Evolutionary conservation across 768 basidiomycete genomes (phyloP), one percentile per base, ranked within the genome.

Genomic region (Crepidotus variabilis): DNA sequence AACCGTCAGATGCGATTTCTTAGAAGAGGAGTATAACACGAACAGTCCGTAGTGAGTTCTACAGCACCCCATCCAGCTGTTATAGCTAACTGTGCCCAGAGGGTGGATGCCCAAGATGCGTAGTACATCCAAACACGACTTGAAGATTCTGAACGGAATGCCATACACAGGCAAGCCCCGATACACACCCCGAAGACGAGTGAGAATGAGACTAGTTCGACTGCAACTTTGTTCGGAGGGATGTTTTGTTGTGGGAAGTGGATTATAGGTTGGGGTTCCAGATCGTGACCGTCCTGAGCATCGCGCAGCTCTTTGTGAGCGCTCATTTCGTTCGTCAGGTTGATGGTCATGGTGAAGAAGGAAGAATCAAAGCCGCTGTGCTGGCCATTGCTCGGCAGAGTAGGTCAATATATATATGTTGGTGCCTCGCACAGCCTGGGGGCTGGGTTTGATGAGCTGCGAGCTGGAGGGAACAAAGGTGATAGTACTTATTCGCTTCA

Each of bases 1-100:
- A 35, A 50, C 21, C 22, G 57, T 1, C 1, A 62, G 13, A 60
- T 54, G 7, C 16, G 4, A 47, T 21, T 28, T 46, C 34, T 54
- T 4, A 45, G 34, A 54, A 18, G 23, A 35, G 50, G 49, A 33
- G 45, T 33, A 16, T 56, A 34, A 36, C 10, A 79, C 93, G 77
- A 68, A 96, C 97, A 98, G 66, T 94, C 92, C 6, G 97, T 84
- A 57, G 86, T 92, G 66, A 94, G 90, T 72, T 95, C 96, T 52
- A 90, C 88, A 39, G 87, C 74, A 71, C 98, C 98, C 89, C 92
- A 98, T 21, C 92, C 92, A 0, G 95, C 95, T 6, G 97, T 97
- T 2, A 95, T 92, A 35, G 88, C 90, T 65, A 94, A 98, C 69
- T 99, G 97, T 11, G 82, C 84, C 85, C 93, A 89, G 65, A 98